A percentile compares a stretch with the other conserved stretches of the same genome.
phyloP scores from a whole-genome alignment of 2,329 filamentous ascomycete genomes.

The Colletotrichum camelliae region DNA sequence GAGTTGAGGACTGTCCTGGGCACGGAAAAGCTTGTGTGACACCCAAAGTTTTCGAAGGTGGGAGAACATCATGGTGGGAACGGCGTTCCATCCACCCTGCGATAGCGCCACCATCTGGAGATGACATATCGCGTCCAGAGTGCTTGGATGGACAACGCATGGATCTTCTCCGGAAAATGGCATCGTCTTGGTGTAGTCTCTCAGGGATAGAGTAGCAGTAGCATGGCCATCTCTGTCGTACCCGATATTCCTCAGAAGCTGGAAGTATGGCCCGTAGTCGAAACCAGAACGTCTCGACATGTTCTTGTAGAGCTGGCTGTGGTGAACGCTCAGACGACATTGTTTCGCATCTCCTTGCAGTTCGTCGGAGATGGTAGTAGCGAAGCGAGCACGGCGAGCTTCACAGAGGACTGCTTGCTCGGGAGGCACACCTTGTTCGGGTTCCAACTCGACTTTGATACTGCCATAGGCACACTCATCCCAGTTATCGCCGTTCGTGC shows the following conservation, averaged over 20 bases:
- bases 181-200: constrained; percentile 5
- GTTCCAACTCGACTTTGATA: not conserved
- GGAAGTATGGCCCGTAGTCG: constrained; percentile 15
- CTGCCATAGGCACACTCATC: not conserved
- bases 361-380: not conserved
- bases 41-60: not conserved
- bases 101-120: constrained; percentile 3
- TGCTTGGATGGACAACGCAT: constrained; percentile 8
- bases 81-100: not conserved
- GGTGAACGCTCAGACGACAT: not conserved
- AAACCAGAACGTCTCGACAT: not conserved
- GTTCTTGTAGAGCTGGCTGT: not conserved
- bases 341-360: not conserved
- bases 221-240: not conserved
- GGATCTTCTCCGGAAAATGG: constrained; percentile 7
- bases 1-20: not conserved
- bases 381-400: not conserved
- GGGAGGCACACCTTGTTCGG: not conserved
- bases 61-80: constrained; percentile 9
- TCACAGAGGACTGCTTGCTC: not conserved
- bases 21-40: not conserved
- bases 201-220: not conserved
- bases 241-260: not conserved
- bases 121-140: not conserved
- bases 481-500: not conserved